These are phyloP conservation scores for Fraxinus sp. DNA, from an alignment of 305 asterid species.

Conservation along the genomic window DNA sequence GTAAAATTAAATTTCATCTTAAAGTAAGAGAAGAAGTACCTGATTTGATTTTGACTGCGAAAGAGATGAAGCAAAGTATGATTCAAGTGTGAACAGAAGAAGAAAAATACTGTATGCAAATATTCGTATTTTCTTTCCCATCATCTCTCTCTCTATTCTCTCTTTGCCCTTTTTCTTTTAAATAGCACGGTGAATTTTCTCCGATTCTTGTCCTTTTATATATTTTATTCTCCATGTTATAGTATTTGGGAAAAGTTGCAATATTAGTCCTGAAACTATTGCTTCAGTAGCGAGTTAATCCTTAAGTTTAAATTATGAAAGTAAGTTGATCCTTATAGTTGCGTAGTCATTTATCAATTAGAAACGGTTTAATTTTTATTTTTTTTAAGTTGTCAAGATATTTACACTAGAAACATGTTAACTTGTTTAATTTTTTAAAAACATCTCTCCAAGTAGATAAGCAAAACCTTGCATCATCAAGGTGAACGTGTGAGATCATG, in stretches of 20 bases:
- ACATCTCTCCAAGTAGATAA: background rate
- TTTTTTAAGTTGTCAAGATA: background rate
- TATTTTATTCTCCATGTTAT: too few species aligned
- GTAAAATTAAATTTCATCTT: conserved; percentile 1
- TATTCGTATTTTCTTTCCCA: conserved; percentile 32
- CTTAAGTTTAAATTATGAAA: background rate
- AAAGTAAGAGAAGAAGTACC: conserved; percentile 27
- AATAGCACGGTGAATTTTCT: background rate
- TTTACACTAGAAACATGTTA: background rate
- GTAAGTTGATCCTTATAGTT: background rate
- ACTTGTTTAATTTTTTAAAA: too few species aligned
- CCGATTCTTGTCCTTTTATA: too few species aligned
- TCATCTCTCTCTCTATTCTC: conserved; percentile 19
- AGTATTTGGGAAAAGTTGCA: background rate
- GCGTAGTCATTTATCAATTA: background rate
- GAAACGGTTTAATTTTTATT: background rate
- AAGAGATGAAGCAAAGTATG: conserved; percentile 14
- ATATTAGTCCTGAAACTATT: background rate
- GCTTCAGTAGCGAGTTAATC: background rate
- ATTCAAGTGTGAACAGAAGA: conserved; percentile 25
- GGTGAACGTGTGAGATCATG: background rate
- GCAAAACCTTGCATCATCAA: background rate
- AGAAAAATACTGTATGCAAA: conserved; percentile 19
- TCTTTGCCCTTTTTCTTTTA: background rate
- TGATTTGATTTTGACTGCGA: conserved; percentile 23